Percentiles rank a stretch among this genome's conserved stretches.
Evolutionary conservation across 2,329 filamentous ascomycete genomes (phyloP).

Genomic region (Alternaria gansuensis): DNA sequence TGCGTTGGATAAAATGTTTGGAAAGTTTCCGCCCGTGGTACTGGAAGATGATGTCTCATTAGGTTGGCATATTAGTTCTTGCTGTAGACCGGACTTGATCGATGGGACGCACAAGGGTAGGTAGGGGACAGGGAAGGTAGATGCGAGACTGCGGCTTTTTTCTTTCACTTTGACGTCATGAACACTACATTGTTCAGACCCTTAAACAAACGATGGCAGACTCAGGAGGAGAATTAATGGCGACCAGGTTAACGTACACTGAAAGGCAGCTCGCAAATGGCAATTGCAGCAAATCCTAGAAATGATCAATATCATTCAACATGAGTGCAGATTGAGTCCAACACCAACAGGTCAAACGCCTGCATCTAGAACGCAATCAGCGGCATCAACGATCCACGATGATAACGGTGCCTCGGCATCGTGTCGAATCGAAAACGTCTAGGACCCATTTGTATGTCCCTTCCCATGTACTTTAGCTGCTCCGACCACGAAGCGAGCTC

Average conservation of each 20-base stretch:
- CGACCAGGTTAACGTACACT: not conserved
- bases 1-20: too few relatives aligned
- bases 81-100: too few relatives aligned
- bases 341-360: not conserved
- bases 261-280: not conserved
- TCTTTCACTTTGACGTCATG: constrained; percentile 2
- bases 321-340: not conserved
- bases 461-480: constrained; percentile 22
- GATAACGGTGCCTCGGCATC: constrained; percentile 11
- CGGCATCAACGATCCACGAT: constrained; percentile 1
- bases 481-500: constrained; percentile 17
- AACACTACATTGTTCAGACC: not conserved
- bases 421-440: constrained; percentile 8
- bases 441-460: constrained; percentile 15
- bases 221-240: not conserved
- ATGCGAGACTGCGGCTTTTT: not conserved
- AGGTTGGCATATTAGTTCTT: too few relatives aligned
- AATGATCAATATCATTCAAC: not conserved
- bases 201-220: too few relatives aligned
- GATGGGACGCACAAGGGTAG: too few relatives aligned
- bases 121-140: too few relatives aligned
- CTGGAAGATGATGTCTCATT: too few relatives aligned
- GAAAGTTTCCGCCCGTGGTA: too few relatives aligned
- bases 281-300: not conserved
- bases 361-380: constrained; percentile 2